Percentiles rank a stretch among this genome's conserved stretches.
phyloP scores from a whole-genome alignment of 1,139 yeast genomes.

The Eremothecium coryli region DNA sequence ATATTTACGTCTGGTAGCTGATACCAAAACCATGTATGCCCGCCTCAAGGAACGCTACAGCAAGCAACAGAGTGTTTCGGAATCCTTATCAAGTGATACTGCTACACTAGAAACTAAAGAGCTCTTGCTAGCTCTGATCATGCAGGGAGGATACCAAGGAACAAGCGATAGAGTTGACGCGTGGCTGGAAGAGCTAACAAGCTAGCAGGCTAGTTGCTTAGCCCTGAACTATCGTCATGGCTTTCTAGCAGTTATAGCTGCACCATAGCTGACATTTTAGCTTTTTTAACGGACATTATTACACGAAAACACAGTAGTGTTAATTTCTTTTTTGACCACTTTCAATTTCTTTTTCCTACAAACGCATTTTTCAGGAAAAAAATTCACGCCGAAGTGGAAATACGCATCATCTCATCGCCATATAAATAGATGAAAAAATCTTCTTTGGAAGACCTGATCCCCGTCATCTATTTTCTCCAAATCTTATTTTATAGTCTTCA shows the following conservation, averaged over 20 bases:
- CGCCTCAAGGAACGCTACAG: not conserved
- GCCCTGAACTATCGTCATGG: too few relatives aligned
- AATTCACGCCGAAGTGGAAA: too few relatives aligned
- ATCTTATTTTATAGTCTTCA: too few relatives aligned
- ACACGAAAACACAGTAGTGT: not conserved
- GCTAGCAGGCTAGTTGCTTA: too few relatives aligned
- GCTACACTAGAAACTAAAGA: constrained; percentile 3
- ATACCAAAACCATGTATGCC: not conserved
- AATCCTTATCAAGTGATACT: not conserved
- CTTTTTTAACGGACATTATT: too few relatives aligned
- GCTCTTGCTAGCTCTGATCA: constrained; percentile 6
- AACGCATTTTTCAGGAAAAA: too few relatives aligned
- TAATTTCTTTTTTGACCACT: constrained; percentile 1
- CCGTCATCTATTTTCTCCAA: too few relatives aligned
- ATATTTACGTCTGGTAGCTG: constrained; percentile 1
- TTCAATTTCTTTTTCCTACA: too few relatives aligned
- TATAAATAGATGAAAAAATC: constrained; percentile 7
- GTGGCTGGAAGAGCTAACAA: constrained; percentile 7
- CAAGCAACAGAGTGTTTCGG: not conserved
- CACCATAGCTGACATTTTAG: too few relatives aligned
- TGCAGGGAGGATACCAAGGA: constrained; percentile 11
- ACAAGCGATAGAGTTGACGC: constrained; percentile 6
- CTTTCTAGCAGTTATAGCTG: too few relatives aligned
- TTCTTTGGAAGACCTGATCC: not conserved
- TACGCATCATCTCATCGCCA: constrained; percentile 5